A percentile compares a stretch with the other conserved stretches of the same genome.
phyloP scores from a whole-genome alignment of 2,329 filamentous ascomycete species.

The Arthrobotrys musiformis region DNA sequence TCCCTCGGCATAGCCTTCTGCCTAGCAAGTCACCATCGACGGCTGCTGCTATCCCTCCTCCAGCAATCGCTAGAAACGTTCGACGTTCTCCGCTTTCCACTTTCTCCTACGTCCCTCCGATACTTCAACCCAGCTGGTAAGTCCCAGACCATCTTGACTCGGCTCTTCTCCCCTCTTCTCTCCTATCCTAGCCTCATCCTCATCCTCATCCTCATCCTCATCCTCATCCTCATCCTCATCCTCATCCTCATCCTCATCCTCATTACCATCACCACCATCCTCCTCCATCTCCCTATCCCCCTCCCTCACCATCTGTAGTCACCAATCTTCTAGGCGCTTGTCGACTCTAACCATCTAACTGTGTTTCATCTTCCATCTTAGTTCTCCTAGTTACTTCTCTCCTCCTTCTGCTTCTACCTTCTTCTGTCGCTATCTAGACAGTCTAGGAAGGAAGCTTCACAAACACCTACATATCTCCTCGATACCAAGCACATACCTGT shows the following conservation, averaged over 20 bases:
- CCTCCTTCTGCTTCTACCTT: not conserved
- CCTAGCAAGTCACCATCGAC: not conserved
- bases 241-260: no score
- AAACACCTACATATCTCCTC: not conserved
- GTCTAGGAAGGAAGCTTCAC: not conserved
- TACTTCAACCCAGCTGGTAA: not conserved
- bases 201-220: not conserved
- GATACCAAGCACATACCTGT: not conserved
- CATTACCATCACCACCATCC: no score
- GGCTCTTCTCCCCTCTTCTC: no score
- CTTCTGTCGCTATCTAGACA: not conserved
- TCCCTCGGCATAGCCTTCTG: not conserved
- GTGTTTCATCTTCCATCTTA: not conserved
- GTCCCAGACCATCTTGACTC: no score
- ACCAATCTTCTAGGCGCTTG: not conserved
- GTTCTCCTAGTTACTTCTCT: not conserved
- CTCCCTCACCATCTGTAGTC: not conserved
- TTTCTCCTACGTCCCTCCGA: not conserved
- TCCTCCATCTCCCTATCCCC: not conserved
- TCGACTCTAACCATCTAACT: not conserved
- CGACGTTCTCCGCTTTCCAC: no score
- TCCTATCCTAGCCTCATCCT: not conserved
- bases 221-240: not conserved
- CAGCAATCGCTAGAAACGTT: not conserved
- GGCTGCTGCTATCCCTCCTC: not conserved